A percentile compares a stretch with the other conserved stretches of the same genome.
Conservation (phyloP, 2,329 filamentous ascomycete genomes). For the Magnaporthales sp. region DNA sequence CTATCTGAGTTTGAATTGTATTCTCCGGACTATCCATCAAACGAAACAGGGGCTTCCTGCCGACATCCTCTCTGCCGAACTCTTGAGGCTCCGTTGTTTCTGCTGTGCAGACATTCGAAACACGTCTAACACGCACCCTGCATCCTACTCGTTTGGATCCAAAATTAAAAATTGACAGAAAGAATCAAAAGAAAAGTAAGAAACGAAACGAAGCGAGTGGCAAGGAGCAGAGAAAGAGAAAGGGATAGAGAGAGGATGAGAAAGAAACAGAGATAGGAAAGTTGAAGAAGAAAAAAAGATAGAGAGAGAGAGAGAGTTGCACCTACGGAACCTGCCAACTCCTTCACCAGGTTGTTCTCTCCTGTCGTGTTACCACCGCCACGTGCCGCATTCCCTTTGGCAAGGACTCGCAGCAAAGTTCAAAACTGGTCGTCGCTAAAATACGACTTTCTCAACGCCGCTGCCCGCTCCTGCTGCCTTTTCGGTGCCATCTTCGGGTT, state of each 20-base stretch:
- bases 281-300: background rate
- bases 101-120: background rate
- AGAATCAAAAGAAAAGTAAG: background rate
- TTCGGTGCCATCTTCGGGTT: background rate
- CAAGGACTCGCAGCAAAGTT: background rate
- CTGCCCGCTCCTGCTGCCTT: background rate
- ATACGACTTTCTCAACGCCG: background rate
- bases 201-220: background rate
- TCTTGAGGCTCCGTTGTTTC: constrained; percentile 1
- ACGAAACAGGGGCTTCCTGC: background rate
- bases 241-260: background rate
- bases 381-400: background rate
- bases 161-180: background rate
- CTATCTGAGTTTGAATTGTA: background rate
- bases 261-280: background rate
- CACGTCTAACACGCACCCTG: background rate
- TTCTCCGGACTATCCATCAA: background rate
- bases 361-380: background rate
- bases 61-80: background rate
- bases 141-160: background rate
- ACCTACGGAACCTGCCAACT: background rate
- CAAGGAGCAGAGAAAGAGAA: background rate
- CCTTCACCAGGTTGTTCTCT: background rate
- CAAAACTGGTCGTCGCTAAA: background rate
- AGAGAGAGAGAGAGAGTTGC: background rate